Conservation (phyloP, 805 yeast species). For the Yamadazyma nakazawae region DNA sequence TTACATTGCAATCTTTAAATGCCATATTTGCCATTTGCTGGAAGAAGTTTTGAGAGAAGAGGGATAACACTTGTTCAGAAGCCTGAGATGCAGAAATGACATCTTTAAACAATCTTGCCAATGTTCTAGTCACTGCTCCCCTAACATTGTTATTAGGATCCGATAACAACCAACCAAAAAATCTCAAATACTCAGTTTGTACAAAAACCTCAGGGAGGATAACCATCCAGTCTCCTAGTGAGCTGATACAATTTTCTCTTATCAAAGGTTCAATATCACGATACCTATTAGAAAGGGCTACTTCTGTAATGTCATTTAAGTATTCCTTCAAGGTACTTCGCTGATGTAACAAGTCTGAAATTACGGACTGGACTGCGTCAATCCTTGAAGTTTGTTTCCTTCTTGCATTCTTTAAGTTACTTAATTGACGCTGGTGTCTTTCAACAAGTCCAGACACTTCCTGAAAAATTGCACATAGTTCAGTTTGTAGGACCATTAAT, state of each 20-base stretch:
- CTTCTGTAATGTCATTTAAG: constrained; percentile 61
- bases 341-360: constrained; percentile 29
- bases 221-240: constrained; percentile 71
- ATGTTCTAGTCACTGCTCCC: constrained; percentile 55
- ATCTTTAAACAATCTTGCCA: constrained; percentile 46
- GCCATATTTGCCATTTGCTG: constrained; percentile 60
- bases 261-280: constrained; percentile 74
- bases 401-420: constrained; percentile 22
- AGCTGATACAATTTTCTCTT: constrained; percentile 63
- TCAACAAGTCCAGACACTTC: constrained; percentile 34
- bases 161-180: constrained; percentile 82
- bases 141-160: constrained; percentile 64
- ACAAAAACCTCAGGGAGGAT: constrained; percentile 66
- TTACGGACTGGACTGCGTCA: constrained; percentile 30
- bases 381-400: constrained; percentile 48
- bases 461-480: constrained; percentile 50
- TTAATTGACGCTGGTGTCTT: constrained; percentile 44
- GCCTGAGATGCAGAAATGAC: constrained; percentile 11
- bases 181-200: constrained; percentile 66
- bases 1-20: constrained; percentile 40
- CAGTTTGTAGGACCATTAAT: constrained; percentile 57
- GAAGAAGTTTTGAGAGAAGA: constrained; percentile 74
- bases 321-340: constrained; percentile 52
- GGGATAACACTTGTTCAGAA: constrained; percentile 63
- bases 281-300: constrained; percentile 71